phyloP scores from a whole-genome alignment of 2,329 filamentous ascomycete species.

The Cytospora leucostoma region DNA sequence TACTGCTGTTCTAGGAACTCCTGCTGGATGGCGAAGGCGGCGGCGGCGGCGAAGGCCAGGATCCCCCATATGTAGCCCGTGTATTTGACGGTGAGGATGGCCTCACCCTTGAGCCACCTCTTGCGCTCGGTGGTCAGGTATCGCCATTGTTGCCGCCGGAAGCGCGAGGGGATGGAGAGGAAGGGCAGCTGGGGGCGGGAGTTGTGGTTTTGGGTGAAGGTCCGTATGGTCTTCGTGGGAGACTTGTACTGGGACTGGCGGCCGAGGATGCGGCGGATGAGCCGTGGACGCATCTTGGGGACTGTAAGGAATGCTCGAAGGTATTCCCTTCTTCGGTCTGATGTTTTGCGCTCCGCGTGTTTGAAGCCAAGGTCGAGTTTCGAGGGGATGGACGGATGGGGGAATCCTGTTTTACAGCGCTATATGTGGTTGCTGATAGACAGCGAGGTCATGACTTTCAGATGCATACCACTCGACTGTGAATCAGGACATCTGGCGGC shows the following conservation, averaged over 20 bases:
- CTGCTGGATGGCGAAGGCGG: slow-evolving; percentile 67
- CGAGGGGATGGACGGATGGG: neutral
- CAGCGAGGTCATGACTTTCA: neutral
- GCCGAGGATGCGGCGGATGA: slow-evolving; percentile 40
- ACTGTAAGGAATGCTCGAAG: neutral
- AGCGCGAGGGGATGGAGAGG: slow-evolving; percentile 46
- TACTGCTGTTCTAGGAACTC: slow-evolving; percentile 74
- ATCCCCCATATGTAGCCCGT: slow-evolving; percentile 66
- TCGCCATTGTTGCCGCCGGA: slow-evolving; percentile 57
- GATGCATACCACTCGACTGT: neutral
- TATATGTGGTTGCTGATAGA: neutral
- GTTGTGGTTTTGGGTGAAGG: slow-evolving; percentile 60
- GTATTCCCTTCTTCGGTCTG: neutral
- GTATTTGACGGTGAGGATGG: slow-evolving; percentile 69
- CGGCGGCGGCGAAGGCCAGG: slow-evolving; percentile 59
- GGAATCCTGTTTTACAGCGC: neutral
- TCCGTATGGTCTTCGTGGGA: slow-evolving; percentile 30
- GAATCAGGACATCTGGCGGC: neutral
- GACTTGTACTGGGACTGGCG: slow-evolving; percentile 22
- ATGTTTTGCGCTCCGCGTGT: neutral
- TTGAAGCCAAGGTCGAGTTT: neutral
- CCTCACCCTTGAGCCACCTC: slow-evolving; percentile 68
- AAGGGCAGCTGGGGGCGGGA: slow-evolving; percentile 53
- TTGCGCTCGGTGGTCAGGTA: slow-evolving; percentile 79
- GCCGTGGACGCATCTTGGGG: slow-evolving; percentile 43